Base-by-base conservation (phyloP, 179 eudicot species). In the Patellifolia procumbens region DNA sequence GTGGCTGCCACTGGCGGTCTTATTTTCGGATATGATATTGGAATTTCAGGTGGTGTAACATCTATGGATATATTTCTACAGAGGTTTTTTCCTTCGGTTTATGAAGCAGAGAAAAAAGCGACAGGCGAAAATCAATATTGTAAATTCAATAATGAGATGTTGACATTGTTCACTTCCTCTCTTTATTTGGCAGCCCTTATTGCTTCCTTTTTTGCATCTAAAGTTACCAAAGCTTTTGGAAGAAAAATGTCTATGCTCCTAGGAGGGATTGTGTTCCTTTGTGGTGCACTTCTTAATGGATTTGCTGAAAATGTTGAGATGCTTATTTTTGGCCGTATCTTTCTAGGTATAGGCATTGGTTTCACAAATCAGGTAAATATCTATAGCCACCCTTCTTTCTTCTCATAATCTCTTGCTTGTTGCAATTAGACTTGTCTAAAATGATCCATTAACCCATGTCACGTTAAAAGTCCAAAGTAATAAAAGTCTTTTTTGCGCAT, bases 321-420 rank as follows among this genome's bases (percentile, higher is more conserved):
- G 90, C 89, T 84, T 43, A 88, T 88, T 65, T 46, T 82, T 13
- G 91, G 89, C 15, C 87, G 91, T 58, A 15, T 84, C 7, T 75
- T 86, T 10, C 78, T 86, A 34, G 86, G 87, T 60, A 76, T 80
- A 11, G 87, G 87, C 17, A 70, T 88, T 42, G 91, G 91, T 32
- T 88, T 88, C 58, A 83, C 81, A 53, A 88, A 88, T 67, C 91
- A 88, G 87, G 88, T 84, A 70, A 45, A 37, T 51, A 9, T 9
- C 6, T 39, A 5, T 9, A 5, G 43, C 43, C 8, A 0, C 43
- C 8, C 8, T 5, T 39, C 43, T 3, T 39, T 39, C 8, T 39
- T 0, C 43, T 3, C 8, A 9, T 39, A 39, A 39, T 5, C n/a
- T n/a, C n/a, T n/a, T n/a, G n/a, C n/a, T n/a, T n/a, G n/a, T n/a